Base-by-base conservation (phyloP, 805 yeast genomes). In the Ogataea ramenticola region DNA sequence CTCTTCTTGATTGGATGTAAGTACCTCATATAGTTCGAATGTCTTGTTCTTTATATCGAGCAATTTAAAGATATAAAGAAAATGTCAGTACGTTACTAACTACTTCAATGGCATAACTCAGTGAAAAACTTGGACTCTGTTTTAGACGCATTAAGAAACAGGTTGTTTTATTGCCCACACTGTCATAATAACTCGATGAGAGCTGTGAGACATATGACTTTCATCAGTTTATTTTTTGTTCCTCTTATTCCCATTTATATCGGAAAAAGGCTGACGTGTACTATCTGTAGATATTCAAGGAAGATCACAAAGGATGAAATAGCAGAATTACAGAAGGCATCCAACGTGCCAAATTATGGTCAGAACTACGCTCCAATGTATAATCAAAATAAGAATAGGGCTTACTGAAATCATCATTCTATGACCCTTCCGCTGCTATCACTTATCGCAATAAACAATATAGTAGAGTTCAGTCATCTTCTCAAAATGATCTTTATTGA, bases 141-240 rank as follows among this genome's bases (percentile, higher is more conserved):
- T 12, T 26, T 48, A 35, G 29, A 22, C n/a, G 41, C 33, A 3
- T 29, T 45, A 2, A 15, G 41, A 31, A 42, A 42, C 12, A 41
- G 49, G 19, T 46, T 41, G 5, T 51, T 52, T 24, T 46, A 49
- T 29, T 59, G 64, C 38, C 56, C 55, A 21, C 42, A 51, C 37
- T 59, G 64, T 41, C 62, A 59, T 39, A 59, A 59, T 48, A 41
- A 43, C 9, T 47, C 60, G 4, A 55, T 59, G 60, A 38, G 40
- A 16, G 51, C 48, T 19, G 44, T 56, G 17, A 52, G 57, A 44
- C 51, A 52, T 36, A 42, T 40, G 37, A 49, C 46, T 34, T 59
- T 52, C 36, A 46, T 59, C 34, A 44, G 58, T 12, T 38, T 59
- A 14, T 59, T 53, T 36, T 56, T 51, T 39, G 44, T 59, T 24